Base-by-base conservation (phyloP, 805 yeast genomes). In the Nakazawaea wickerhamii region DNA sequence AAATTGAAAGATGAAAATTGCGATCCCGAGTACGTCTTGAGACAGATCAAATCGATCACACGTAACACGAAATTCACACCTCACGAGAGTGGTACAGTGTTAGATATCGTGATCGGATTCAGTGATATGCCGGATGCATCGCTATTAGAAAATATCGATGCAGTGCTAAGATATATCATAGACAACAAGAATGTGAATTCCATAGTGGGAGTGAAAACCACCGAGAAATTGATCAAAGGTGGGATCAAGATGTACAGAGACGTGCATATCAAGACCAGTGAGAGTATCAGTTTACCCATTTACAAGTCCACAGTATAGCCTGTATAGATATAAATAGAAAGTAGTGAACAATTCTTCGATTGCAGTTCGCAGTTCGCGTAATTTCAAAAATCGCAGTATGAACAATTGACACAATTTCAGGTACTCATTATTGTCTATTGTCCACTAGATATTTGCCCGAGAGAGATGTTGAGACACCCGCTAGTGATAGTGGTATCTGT, bases 251-350 rank as follows among this genome's bases (percentile, higher is more conserved):
- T 70, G 30, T 63, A 84, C 10, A 67, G 59, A 10, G 73, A 72
- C 20, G 59, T 81, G 13, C 77, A 77, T 52, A 65, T 84, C 31
- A 84, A 83, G 59, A 79, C 88, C 0, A 68, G 76, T 36, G 81
- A 77, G 31, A 81, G 90, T 59, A 68, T 71, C 14, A 76, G 85
- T 57, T 62, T 84, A 50, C 91, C 90, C 1, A 63, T 82, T 4
- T 67, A 57, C 40, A 49, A 33, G 15, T 21, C 36, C 14, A 10
- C 26, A 31, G 9, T 25, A 10, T 25, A 10, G 27, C 13, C 9
- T 25, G 27, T 25, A 25, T 25, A 25, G 9, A 25, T 25, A 13
- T 25, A 25, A 25, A 25, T 10, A 2, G 2, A 25, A 13, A 25
- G 13, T 10, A 25, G 27, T 25, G 27, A 10, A 13, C 13, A 9